phyloP scores from a whole-genome alignment of 768 basidiomycete species.

The Termitomyces sp. region DNA sequence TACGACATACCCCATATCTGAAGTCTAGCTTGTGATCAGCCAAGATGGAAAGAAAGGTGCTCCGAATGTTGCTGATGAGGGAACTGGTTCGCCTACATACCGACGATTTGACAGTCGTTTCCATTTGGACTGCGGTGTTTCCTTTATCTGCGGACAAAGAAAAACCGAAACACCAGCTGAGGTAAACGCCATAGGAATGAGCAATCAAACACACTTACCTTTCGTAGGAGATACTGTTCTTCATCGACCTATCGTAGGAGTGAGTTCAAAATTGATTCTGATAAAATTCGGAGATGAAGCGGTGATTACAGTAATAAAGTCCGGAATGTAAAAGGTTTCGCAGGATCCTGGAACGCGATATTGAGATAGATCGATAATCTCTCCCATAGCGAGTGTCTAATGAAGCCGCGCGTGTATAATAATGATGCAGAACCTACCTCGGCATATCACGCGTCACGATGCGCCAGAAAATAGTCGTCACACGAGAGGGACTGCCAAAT shows the following conservation, averaged over 20 bases:
- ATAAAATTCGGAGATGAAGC: constrained; percentile 2
- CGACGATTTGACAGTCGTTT: constrained; percentile 69
- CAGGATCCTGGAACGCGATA: constrained; percentile 29
- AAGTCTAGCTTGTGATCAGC: constrained; percentile 35
- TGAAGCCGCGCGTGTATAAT: neutral
- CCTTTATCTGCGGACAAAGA: constrained; percentile 51
- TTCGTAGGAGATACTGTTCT: constrained; percentile 71
- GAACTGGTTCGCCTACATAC: constrained; percentile 28
- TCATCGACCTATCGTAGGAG: constrained; percentile 44
- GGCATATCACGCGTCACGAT: neutral
- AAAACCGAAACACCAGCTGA: neutral
- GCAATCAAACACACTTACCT: constrained; percentile 38
- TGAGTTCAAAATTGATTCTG: neutral
- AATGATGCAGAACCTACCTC: neutral
- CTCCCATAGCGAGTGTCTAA: neutral
- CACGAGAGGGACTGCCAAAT: neutral
- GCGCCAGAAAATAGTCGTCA: neutral
- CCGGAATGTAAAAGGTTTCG: constrained; percentile 64
- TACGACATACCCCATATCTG: constrained; percentile 63
- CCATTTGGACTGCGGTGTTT: constrained; percentile 80
- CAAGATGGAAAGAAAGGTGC: neutral
- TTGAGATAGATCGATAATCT: constrained; percentile 16
- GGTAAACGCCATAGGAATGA: neutral
- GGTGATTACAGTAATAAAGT: constrained; percentile 55
- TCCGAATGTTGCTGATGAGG: constrained; percentile 7